Conservation (phyloP, 306 rosid genomes). For the Glycine tomentella region DNA sequence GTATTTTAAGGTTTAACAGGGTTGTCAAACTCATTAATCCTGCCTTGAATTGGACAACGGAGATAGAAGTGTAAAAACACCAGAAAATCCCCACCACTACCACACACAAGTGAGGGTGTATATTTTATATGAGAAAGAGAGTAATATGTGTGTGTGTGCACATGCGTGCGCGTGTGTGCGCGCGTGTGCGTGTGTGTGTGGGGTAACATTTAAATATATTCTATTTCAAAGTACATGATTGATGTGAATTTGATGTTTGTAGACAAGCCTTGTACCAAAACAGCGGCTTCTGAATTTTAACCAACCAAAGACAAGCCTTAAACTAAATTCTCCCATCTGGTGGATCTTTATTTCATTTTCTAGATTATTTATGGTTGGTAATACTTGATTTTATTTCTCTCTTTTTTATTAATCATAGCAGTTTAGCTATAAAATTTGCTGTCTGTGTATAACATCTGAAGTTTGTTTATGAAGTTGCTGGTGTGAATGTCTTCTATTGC, state of each 20-base stretch:
- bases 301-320: not conserved
- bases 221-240: not conserved
- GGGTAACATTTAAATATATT: not conserved
- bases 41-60: not conserved
- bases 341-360: not conserved
- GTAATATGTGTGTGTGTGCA: no score
- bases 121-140: no score
- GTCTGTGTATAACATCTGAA: constrained; percentile 3
- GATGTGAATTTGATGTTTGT: not conserved
- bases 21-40: not conserved
- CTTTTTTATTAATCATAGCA: not conserved
- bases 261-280: not conserved
- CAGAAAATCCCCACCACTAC: not conserved
- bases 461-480: constrained; percentile 20
- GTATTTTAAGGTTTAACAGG: not conserved
- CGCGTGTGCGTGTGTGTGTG: no score
- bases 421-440: constrained; percentile 24
- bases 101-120: no score
- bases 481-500: constrained; percentile 20
- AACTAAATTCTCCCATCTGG: not conserved
- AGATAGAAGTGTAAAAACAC: not conserved
- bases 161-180: no score
- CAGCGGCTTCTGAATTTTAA: constrained; percentile 1
- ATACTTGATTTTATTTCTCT: not conserved
- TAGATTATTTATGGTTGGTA: not conserved